phyloP scores from a whole-genome alignment of 2,329 filamentous ascomycete genomes.

The Diaporthe sp. region DNA sequence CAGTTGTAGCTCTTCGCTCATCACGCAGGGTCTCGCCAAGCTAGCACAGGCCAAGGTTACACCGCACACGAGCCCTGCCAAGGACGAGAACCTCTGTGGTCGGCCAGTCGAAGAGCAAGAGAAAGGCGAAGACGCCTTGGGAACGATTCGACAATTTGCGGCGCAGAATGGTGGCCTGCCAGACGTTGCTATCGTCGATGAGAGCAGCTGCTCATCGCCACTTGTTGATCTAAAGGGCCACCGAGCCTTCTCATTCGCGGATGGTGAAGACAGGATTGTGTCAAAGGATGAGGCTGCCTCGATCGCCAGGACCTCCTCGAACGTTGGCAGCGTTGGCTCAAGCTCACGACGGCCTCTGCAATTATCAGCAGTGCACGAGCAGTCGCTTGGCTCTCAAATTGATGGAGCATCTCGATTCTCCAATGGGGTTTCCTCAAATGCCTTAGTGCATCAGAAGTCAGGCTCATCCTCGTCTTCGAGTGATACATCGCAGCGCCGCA shows the following conservation, averaged over 20 bases:
- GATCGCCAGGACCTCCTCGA: background rate
- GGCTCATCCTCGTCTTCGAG: slow-evolving; percentile 5
- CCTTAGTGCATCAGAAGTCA: background rate
- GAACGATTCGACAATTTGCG: slow-evolving; percentile 24
- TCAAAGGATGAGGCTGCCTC: background rate
- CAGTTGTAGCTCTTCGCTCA: slow-evolving; percentile 29
- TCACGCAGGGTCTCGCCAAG: slow-evolving; percentile 31
- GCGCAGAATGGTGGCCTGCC: slow-evolving; percentile 32
- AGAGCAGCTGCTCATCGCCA: slow-evolving; percentile 23
- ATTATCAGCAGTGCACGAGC: background rate
- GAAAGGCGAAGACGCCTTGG: slow-evolving; percentile 11
- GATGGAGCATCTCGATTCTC: background rate
- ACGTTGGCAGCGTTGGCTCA: background rate
- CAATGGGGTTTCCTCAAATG: background rate
- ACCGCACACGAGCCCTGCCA: slow-evolving; percentile 31
- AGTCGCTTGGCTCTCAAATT: background rate
- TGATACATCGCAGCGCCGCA: slow-evolving; percentile 6
- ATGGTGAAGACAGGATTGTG: background rate
- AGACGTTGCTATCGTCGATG: slow-evolving; percentile 28
- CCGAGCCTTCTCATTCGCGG: slow-evolving; percentile 14
- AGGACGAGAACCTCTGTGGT: slow-evolving; percentile 25
- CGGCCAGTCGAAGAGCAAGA: background rate
- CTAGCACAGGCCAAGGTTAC: slow-evolving; percentile 25
- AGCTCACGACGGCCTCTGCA: background rate
- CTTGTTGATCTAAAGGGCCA: background rate